Evolutionary conservation across 2,329 filamentous ascomycete genomes (phyloP), one percentile per base, ranked within the genome.

Genomic region (Capronia epimyces): DNA sequence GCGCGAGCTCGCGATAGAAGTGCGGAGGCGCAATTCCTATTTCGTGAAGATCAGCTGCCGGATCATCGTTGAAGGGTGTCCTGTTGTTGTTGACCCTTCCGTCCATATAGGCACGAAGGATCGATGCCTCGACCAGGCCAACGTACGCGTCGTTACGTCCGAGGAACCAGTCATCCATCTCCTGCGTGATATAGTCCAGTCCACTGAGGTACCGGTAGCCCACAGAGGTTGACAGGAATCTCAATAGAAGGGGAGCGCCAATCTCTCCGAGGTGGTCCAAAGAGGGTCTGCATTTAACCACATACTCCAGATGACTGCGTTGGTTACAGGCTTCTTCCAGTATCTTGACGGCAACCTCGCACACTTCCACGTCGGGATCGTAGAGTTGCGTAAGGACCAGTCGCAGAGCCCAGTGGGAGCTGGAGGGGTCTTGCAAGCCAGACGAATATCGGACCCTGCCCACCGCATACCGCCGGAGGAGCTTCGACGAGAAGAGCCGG

Each of bases 131-230:
- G 34, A 98, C 91, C 34, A 97, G 80, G 31, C 83, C 80, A 44
- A 98, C 93, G 60, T 98, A 98, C n/a, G 83, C 85, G 66, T 98
- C 91, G 65, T 98, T 98, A 39, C 93, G 83, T 12, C 93, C 93
- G 15, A 98, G 76, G 65, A 97, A 98, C 93, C 93, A 98, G 70
- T 98, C 94, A 61, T 98, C 93, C 93, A 98, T 98, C 67, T 98
- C 94, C 65, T 95, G 93, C 55, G 90, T 96, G 68, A 98, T 98
- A 66, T 98, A 98, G 71, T 98, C 94, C 37, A 98, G 75, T 0
- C 90, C 93, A 65, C 97, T 89, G 4, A 98, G 77, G 68, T 98
- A 98, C 68, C 97, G 90, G 65, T 98, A 98, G 43, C 93, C 93
- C 50, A 96, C 91, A 2, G 90, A 96, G 0, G 91, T 97, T 0